A percentile compares a stretch with the other conserved stretches of the same genome.
Evolutionary conservation across 257 asterid species (phyloP).

Genomic region (Ilex asprella): DNA sequence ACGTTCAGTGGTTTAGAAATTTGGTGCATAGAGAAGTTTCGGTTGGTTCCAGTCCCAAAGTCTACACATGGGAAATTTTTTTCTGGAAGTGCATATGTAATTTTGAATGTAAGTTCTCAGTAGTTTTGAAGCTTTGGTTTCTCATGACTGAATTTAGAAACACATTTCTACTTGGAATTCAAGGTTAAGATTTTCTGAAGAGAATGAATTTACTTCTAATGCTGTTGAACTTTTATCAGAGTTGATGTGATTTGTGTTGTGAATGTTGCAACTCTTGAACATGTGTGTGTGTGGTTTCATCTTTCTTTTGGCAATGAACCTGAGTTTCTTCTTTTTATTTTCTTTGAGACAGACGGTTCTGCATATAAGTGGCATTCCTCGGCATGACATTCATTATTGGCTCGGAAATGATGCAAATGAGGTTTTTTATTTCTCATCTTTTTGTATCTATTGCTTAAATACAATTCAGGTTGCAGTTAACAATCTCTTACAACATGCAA

Average conservation of each 20-base stretch:
- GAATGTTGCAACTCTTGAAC: constrained; percentile 4
- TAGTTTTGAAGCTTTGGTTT: not conserved
- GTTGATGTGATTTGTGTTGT: not conserved
- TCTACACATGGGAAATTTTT: constrained; percentile 65
- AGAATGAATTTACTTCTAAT: too few relatives aligned
- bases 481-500: too few relatives aligned
- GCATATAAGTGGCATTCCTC: constrained; percentile 47
- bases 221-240: too few relatives aligned
- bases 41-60: constrained; percentile 49
- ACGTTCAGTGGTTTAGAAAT: constrained; percentile 67
- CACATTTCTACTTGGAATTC: not conserved
- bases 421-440: constrained; percentile 28
- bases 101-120: constrained; percentile 50
- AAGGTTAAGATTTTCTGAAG: not conserved
- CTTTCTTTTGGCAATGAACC: constrained; percentile 2
- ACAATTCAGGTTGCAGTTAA: not conserved
- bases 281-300: too few relatives aligned
- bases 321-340: constrained; percentile 14
- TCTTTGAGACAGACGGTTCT: constrained; percentile 43
- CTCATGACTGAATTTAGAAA: not conserved
- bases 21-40: constrained; percentile 71
- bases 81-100: constrained; percentile 71
- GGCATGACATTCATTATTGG: constrained; percentile 77
- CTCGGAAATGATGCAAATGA: constrained; percentile 66
- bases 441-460: constrained; percentile 5